phyloP scores from a whole-genome alignment of 2,329 filamentous ascomycete species.

The Pseudocercospora crystallina region DNA sequence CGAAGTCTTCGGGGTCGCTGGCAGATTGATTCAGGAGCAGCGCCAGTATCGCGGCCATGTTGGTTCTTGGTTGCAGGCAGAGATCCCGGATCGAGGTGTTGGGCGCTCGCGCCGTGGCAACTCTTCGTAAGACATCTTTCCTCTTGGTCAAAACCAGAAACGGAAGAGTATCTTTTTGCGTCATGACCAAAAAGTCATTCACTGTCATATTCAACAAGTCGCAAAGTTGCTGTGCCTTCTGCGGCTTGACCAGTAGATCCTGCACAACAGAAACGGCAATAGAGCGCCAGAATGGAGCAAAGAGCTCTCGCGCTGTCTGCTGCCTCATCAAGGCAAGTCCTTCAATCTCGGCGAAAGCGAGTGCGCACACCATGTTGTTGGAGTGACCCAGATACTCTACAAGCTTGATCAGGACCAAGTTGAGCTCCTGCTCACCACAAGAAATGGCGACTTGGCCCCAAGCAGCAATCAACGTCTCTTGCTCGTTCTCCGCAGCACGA shows the following conservation, averaged over 20 bases:
- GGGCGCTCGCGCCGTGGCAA: constrained; percentile 67
- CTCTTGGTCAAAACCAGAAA: constrained; percentile 79
- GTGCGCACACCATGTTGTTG: constrained; percentile 74
- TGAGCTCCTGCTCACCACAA: constrained; percentile 78
- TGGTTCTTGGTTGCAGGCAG: constrained; percentile 56
- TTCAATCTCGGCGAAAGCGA: constrained; percentile 79
- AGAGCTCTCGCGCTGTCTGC: constrained; percentile 55
- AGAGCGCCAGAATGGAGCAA: constrained; percentile 85
- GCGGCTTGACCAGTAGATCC: constrained; percentile 76
- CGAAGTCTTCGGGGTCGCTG: constrained; percentile 66
- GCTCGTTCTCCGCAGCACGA: constrained; percentile 63
- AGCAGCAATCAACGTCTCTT: constrained; percentile 81
- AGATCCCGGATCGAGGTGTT: constrained; percentile 59
- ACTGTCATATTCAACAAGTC: constrained; percentile 77
- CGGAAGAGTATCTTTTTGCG: constrained; percentile 80
- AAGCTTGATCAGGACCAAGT: constrained; percentile 78
- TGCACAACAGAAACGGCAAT: constrained; percentile 80
- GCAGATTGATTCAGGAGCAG: constrained; percentile 57
- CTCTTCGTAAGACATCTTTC: constrained; percentile 73
- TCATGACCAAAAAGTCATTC: constrained; percentile 69
- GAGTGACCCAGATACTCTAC: constrained; percentile 83
- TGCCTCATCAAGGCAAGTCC: constrained; percentile 69
- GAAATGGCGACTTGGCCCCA: constrained; percentile 80
- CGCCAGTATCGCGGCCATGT: constrained; percentile 60
- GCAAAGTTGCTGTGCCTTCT: constrained; percentile 75